Evolutionary conservation across 257 asterid genomes (phyloP), one percentile per base, ranked within the genome.

Genomic region (Apocynum venetum): DNA sequence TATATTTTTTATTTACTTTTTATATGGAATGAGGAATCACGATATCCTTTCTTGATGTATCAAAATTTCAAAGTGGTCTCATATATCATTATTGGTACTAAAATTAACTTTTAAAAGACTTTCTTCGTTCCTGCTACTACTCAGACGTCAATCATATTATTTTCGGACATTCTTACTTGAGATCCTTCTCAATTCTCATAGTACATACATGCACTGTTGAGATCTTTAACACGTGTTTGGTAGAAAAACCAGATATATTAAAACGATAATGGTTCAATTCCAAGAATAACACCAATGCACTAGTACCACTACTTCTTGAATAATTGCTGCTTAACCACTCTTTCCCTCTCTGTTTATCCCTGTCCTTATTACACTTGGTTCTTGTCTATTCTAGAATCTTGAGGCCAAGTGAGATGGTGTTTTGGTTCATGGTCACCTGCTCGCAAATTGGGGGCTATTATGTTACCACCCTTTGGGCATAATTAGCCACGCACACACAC

Each of bases 391-490:
- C 25, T 25, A 25, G 8, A 47, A 35, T 14, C 49, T 2, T 12
- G 13, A 10, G 36, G 38, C 8, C 31, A 38, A 20, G 40, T 64
- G 38, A 44, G 31, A 61, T 61, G 44, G 10, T 60, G 53, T 14
- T 12, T 51, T 60, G 71, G 69, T 6, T 46, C 51, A 73, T 36
- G 63, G 73, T 51, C 69, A 65, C 8, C n/a, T 55, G 64, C 44
- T 75, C 71, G 73, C 53, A 48, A 73, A 79, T 65, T 76, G 56
- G 82, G 82, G 81, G 77, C 19, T 40, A 79, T 56, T 79, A 56
- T 75, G 80, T 73, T 75, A 43, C 80, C 83, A 61, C 80, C 72
- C 72, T 19, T 75, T 56, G 61, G 82, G 78, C 80, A 75, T 63
- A 64, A 82, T 65, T 71, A 63, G 72, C 61, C 75, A 64, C 69